Evolutionary conservation across 805 yeast genomes (phyloP).

Genomic region (Brettanomyces naardenensis): DNA sequence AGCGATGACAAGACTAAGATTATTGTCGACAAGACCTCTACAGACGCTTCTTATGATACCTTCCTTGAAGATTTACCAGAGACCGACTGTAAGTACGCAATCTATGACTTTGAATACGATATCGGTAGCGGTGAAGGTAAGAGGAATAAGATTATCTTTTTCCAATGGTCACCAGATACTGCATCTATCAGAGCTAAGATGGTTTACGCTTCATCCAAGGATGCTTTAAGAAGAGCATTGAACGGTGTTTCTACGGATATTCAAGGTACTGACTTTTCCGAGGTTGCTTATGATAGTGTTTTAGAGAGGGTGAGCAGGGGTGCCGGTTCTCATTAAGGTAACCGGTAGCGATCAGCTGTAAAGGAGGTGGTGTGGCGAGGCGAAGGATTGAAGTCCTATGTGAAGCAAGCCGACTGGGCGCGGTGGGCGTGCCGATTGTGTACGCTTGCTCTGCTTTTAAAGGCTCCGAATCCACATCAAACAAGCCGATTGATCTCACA

Average conservation of each 20-base stretch:
- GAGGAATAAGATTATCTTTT: conserved; percentile 62
- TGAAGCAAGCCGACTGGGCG: too few relatives aligned
- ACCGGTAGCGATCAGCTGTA: neutral
- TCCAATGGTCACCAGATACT: conserved; percentile 97
- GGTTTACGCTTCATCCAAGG: conserved; percentile 98
- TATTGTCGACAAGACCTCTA: conserved; percentile 77
- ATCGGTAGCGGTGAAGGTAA: conserved; percentile 87
- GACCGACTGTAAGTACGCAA: conserved; percentile 92
- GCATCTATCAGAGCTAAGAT: conserved; percentile 93
- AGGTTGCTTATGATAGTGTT: conserved; percentile 91
- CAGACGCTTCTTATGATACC: conserved; percentile 67
- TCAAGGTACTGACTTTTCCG: conserved; percentile 97
- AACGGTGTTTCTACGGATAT: conserved; percentile 91
- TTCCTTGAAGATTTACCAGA: conserved; percentile 89
- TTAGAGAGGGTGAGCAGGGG: conserved; percentile 84
- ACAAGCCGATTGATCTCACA: too few relatives aligned
- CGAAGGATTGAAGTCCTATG: neutral
- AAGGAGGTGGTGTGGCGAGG: neutral
- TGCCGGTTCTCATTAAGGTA: conserved; percentile 55
- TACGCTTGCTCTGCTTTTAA: too few relatives aligned
- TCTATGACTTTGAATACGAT: conserved; percentile 95
- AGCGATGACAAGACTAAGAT: conserved; percentile 86
- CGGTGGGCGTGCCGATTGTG: too few relatives aligned
- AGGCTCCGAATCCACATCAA: too few relatives aligned
- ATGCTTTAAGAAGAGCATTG: conserved; percentile 93